phyloP scores from a whole-genome alignment of 495 filamentous ascomycete genomes.

The Friedmanniomyces endolithicus region DNA sequence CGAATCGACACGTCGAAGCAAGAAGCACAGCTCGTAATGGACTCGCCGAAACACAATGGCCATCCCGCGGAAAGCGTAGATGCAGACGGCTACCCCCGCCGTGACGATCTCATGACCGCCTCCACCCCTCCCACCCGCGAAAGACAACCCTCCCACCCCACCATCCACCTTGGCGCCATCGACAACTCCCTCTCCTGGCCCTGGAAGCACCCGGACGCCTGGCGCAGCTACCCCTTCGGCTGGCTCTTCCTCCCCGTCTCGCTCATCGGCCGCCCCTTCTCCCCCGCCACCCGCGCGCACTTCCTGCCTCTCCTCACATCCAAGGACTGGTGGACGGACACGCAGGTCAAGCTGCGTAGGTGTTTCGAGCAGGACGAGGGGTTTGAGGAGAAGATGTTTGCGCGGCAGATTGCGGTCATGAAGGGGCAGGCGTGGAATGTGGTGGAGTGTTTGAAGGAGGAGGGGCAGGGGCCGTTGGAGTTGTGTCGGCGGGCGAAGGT shows the following conservation, averaged over 20 bases:
- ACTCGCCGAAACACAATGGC: slow-evolving; percentile 56
- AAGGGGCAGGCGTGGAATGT: slow-evolving; percentile 99
- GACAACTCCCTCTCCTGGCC: slow-evolving; percentile 98
- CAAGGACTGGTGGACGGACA: slow-evolving; percentile 92
- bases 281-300: slow-evolving; percentile 79
- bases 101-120: slow-evolving; percentile 76
- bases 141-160: background rate
- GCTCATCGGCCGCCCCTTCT: slow-evolving; percentile 91
- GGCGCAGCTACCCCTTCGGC: slow-evolving; percentile 89
- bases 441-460: slow-evolving; percentile 85
- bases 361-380: slow-evolving; percentile 86
- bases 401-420: slow-evolving; percentile 92
- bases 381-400: slow-evolving; percentile 97
- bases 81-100: slow-evolving; percentile 44
- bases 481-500: slow-evolving; percentile 80
- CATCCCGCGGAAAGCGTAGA: slow-evolving; percentile 34
- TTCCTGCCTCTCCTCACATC: slow-evolving; percentile 90
- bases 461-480: slow-evolving; percentile 86
- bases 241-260: slow-evolving; percentile 97
- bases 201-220: slow-evolving; percentile 98
- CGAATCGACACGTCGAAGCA: slow-evolving; percentile 77
- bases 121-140: slow-evolving; percentile 20
- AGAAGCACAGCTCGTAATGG: slow-evolving; percentile 71
- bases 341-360: slow-evolving; percentile 67
- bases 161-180: background rate